These are phyloP conservation scores for Ophiosphaerella korrae DNA, from an alignment of 2,329 filamentous ascomycete genomes.

Conservation along the genomic window DNA sequence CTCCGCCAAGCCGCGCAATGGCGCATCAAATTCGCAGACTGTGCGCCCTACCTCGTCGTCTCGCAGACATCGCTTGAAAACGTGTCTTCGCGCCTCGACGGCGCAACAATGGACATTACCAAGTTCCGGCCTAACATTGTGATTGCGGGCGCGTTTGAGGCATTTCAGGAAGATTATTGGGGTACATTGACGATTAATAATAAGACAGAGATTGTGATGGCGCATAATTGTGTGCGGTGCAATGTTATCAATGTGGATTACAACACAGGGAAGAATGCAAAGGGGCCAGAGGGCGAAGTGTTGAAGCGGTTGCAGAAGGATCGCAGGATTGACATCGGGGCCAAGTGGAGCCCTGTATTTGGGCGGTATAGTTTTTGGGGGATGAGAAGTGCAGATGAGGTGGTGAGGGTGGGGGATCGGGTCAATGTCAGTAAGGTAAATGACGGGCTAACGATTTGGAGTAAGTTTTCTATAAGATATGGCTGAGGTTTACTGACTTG, in stretches of 20 bases:
- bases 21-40: constrained; percentile 72
- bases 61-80: constrained; percentile 72
- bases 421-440: constrained; percentile 49
- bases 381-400: constrained; percentile 14
- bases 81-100: constrained; percentile 57
- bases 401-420: constrained; percentile 49
- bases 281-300: constrained; percentile 46
- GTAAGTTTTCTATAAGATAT: constrained; percentile 37
- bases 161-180: constrained; percentile 57
- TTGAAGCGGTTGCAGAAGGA: constrained; percentile 53
- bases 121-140: constrained; percentile 57
- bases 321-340: constrained; percentile 51
- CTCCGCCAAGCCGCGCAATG: constrained; percentile 30
- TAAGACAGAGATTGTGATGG: constrained; percentile 40
- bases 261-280: constrained; percentile 48
- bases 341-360: constrained; percentile 56
- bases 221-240: constrained; percentile 55
- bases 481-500: neutral
- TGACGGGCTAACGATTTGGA: constrained; percentile 49
- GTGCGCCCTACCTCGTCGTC: constrained; percentile 74
- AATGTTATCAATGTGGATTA: constrained; percentile 56
- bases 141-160: constrained; percentile 45
- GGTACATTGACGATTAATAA: constrained; percentile 44
- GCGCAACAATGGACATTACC: constrained; percentile 49
- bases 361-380: constrained; percentile 54